These are phyloP conservation scores for Mycena vulgaris DNA, from an alignment of 768 basidiomycete species.

Conservation along the genomic window DNA sequence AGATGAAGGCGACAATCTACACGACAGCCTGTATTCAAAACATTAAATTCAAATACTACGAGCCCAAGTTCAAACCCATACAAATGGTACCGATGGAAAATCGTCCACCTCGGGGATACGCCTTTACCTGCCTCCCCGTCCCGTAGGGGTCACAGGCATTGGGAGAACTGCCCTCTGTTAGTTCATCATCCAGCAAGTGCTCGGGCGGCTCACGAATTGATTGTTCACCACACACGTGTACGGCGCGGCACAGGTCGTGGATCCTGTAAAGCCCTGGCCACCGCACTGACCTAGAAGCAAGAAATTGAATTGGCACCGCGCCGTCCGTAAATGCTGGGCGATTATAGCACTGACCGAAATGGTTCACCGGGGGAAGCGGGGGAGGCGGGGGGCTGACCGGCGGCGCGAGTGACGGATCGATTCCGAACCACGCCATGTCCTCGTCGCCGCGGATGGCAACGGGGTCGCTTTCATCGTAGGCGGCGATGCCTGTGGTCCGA, in stretches of 20 bases:
- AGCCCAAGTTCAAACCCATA: no score
- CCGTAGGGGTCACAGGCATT: conserved; percentile 23
- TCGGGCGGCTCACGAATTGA: neutral
- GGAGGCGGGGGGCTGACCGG: conserved; percentile 19
- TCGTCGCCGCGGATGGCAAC: conserved; percentile 64
- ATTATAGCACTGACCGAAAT: neutral
- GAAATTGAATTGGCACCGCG: conserved; percentile 42
- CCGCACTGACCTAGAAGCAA: conserved; percentile 54
- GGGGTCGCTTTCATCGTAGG: conserved; percentile 64
- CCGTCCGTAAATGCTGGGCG: neutral
- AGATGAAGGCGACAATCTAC: no score
- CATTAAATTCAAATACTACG: no score
- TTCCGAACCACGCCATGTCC: conserved; percentile 64
- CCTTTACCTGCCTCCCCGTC: no score
- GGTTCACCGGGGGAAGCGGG: no score
- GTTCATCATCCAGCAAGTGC: no score
- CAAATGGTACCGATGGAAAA: no score
- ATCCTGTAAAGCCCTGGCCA: conserved; percentile 26
- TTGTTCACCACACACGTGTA: neutral
- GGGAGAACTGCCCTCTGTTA: conserved; percentile 36
- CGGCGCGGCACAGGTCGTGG: neutral
- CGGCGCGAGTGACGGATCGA: conserved; percentile 51
- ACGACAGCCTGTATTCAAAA: no score
- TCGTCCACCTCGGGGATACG: no score
- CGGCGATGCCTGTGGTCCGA: conserved; percentile 55